Conservation (phyloP, 2,329 filamentous ascomycete genomes). For the Fusarium secorum region DNA sequence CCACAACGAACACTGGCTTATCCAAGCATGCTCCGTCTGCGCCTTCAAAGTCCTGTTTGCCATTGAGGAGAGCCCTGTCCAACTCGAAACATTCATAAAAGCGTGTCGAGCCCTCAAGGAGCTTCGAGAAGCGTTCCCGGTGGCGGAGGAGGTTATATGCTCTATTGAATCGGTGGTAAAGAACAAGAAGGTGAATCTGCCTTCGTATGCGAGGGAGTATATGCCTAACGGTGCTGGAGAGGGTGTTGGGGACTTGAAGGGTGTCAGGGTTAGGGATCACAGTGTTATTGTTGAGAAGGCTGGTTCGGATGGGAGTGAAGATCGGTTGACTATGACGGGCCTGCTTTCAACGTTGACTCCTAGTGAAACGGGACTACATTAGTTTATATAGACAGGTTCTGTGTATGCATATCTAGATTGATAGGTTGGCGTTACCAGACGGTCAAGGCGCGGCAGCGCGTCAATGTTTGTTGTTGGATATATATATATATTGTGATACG, state of each 20-base stretch:
- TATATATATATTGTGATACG: not conserved
- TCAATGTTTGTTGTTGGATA: not conserved
- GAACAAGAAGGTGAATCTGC: constrained; percentile 4
- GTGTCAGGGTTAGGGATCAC: constrained; percentile 21
- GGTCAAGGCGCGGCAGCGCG: not conserved
- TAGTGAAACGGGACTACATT: not conserved
- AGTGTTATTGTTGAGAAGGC: constrained; percentile 12
- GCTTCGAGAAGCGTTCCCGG: constrained; percentile 15
- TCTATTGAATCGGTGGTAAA: constrained; percentile 13
- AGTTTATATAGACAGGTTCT: not conserved
- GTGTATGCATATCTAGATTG: not conserved
- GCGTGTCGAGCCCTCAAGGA: constrained; percentile 20
- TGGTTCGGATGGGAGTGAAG: not conserved
- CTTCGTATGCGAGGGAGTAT: constrained; percentile 15
- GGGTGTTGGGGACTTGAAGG: not conserved
- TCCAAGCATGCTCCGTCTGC: constrained; percentile 19
- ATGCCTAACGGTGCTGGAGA: not conserved
- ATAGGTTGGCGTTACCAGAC: not conserved
- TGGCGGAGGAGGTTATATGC: constrained; percentile 10
- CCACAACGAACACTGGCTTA: constrained; percentile 18
- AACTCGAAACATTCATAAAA: constrained; percentile 27
- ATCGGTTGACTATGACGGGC: not conserved
- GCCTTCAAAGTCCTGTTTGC: constrained; percentile 16
- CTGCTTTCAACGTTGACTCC: constrained; percentile 12
- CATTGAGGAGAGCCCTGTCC: constrained; percentile 14